A percentile compares a stretch with the other conserved stretches of the same genome.
Evolutionary conservation across 2,329 filamentous ascomycete genomes (phyloP).

Genomic region (Aspergillus proliferans): DNA sequence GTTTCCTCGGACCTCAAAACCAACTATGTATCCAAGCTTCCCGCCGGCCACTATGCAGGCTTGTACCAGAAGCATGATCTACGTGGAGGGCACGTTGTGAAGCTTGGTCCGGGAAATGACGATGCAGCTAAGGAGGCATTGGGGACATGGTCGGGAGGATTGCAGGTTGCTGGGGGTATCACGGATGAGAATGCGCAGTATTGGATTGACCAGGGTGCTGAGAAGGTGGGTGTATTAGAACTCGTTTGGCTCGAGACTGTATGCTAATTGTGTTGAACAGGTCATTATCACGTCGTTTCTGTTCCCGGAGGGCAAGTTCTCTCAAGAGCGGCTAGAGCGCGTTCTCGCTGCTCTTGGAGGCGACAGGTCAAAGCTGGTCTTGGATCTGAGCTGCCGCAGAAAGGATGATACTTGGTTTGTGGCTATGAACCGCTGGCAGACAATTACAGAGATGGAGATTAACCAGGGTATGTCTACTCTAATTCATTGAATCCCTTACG

Average conservation of each 20-base stretch:
- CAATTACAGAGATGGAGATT: constrained; percentile 91
- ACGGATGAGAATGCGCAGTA: constrained; percentile 72
- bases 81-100: constrained; percentile 85
- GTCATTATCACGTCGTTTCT: constrained; percentile 96
- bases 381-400: constrained; percentile 86
- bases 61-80: constrained; percentile 73
- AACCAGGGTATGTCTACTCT: constrained; percentile 59
- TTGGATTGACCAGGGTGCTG: constrained; percentile 84
- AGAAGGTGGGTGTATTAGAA: constrained; percentile 60
- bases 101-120: constrained; percentile 85
- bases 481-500: neutral
- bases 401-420: constrained; percentile 79
- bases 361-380: constrained; percentile 76
- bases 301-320: constrained; percentile 79
- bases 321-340: constrained; percentile 64
- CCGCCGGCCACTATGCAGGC: constrained; percentile 71
- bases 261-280: constrained; percentile 44
- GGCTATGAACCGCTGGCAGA: constrained; percentile 99
- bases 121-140: constrained; percentile 73
- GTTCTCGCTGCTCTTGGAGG: constrained; percentile 67
- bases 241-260: constrained; percentile 1
- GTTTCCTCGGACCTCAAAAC: constrained; percentile 65
- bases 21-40: constrained; percentile 83
- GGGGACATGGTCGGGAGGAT: constrained; percentile 65
- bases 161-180: constrained; percentile 95